These are phyloP conservation scores for Larix kaempferi DNA, from an alignment of 75 land plant species.

Conservation along the genomic window DNA sequence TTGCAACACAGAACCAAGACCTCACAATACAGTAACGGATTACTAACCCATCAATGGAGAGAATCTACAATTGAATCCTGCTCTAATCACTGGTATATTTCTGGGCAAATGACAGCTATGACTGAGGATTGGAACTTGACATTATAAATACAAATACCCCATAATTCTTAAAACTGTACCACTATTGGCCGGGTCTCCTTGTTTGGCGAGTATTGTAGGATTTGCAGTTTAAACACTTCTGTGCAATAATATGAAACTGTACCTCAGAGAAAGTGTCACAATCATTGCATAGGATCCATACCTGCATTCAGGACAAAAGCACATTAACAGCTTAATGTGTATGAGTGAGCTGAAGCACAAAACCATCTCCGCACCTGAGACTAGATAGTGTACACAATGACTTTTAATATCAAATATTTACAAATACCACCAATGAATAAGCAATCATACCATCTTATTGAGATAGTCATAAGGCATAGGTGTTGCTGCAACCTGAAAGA, in stretches of 20 bases:
- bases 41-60: too few species aligned
- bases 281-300: conserved; percentile 96
- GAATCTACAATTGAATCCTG: too few species aligned
- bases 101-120: too few species aligned
- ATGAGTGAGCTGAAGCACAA: neutral
- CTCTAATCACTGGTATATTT: too few species aligned
- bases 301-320: conserved; percentile 28
- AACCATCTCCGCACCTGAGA: neutral
- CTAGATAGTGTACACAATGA: neutral
- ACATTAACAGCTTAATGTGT: neutral
- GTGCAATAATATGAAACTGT: conserved; percentile 70
- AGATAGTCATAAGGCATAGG: conserved; percentile 80
- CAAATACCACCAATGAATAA: neutral
- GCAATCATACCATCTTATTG: conserved; percentile 55
- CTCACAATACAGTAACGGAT: too few species aligned
- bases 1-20: too few species aligned
- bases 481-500: conserved; percentile 72
- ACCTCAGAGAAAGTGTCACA: conserved; percentile 68
- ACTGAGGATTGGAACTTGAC: too few species aligned
- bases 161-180: too few species aligned
- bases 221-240: conserved; percentile 73
- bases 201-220: conserved; percentile 91
- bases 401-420: neutral
- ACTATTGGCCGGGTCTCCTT: conserved; percentile 15
- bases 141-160: too few species aligned